phyloP scores from a whole-genome alignment of 805 yeast species.

The Wickerhamiella nectarea region DNA sequence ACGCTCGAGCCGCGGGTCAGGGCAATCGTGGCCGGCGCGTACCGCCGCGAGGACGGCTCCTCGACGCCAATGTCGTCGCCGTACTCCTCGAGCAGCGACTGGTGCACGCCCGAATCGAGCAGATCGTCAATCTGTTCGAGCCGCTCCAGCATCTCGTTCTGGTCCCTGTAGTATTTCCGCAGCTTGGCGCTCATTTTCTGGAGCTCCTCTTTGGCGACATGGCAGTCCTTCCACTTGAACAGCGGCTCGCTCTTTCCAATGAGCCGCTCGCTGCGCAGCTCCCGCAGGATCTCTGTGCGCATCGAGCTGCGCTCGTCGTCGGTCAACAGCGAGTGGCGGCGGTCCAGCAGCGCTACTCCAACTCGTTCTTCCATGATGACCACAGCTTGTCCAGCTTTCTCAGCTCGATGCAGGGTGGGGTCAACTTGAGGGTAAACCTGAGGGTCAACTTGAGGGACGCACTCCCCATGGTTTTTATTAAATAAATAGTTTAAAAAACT shows the following conservation, averaged over 20 bases:
- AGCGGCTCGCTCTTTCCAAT: constrained; percentile 34
- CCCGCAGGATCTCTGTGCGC: constrained; percentile 26
- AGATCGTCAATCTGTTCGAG: constrained; percentile 49
- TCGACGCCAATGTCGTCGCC: constrained; percentile 28
- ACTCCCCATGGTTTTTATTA: background rate
- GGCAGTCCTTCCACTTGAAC: constrained; percentile 30
- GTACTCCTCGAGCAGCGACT: constrained; percentile 49
- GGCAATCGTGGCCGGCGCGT: constrained; percentile 21
- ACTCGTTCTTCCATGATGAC: too few species aligned
- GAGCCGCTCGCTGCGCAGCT: constrained; percentile 34
- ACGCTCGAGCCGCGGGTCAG: constrained; percentile 28
- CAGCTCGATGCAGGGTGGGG: too few species aligned
- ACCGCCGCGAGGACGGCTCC: constrained; percentile 16
- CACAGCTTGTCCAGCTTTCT: too few species aligned
- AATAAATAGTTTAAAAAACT: constrained; percentile 12
- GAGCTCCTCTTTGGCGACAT: constrained; percentile 17
- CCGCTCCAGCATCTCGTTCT: constrained; percentile 45
- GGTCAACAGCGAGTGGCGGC: background rate
- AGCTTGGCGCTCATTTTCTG: constrained; percentile 21
- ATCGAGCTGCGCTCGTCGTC: constrained; percentile 8
- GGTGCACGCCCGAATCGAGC: constrained; percentile 58
- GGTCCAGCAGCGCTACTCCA: background rate
- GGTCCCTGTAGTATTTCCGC: constrained; percentile 38
- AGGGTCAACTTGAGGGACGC: too few species aligned
- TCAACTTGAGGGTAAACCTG: too few species aligned